Conservation (phyloP, 2,329 filamentous ascomycete species). For the Capronia epimyces region DNA sequence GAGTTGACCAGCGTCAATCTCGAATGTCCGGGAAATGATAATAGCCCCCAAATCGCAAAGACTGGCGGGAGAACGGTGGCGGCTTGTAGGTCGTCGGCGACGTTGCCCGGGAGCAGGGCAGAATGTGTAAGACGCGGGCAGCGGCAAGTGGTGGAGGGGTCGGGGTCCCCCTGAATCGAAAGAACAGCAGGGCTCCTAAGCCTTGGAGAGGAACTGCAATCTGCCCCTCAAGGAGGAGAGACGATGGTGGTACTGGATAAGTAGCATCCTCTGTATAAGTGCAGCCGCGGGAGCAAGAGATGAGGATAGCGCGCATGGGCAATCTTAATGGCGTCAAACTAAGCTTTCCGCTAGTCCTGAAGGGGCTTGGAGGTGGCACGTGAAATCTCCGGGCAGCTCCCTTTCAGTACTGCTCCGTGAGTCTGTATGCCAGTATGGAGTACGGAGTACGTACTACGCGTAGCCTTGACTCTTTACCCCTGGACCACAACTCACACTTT, state of each 20-base stretch:
- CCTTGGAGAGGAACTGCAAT: not conserved
- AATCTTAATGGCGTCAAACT: constrained; percentile 27
- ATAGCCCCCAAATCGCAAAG: not conserved
- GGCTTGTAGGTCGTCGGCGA: not conserved
- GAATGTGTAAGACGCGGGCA: not conserved
- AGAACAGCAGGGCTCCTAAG: not conserved
- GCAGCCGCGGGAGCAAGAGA: too few relatives aligned
- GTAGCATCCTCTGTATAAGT: not conserved
- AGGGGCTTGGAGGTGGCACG: constrained; percentile 1
- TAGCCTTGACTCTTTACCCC: not conserved
- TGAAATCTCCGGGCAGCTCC: constrained; percentile 20
- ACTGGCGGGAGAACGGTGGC: not conserved
- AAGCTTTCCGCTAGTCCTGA: constrained; percentile 19
- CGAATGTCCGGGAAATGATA: not conserved
- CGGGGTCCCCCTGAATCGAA: not conserved
- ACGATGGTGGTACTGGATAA: not conserved
- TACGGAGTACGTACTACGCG: too few relatives aligned
- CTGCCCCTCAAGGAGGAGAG: not conserved
- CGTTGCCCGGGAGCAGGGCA: not conserved
- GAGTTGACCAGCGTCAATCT: constrained; percentile 8
- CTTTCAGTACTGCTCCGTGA: too few relatives aligned
- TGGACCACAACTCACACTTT: not conserved
- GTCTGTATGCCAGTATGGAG: too few relatives aligned
- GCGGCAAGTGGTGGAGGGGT: not conserved
- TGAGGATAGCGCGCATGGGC: constrained; percentile 7